Evolutionary conservation across 495 filamentous ascomycete species (phyloP).

Genomic region (Rhizodiscina lignyota): DNA sequence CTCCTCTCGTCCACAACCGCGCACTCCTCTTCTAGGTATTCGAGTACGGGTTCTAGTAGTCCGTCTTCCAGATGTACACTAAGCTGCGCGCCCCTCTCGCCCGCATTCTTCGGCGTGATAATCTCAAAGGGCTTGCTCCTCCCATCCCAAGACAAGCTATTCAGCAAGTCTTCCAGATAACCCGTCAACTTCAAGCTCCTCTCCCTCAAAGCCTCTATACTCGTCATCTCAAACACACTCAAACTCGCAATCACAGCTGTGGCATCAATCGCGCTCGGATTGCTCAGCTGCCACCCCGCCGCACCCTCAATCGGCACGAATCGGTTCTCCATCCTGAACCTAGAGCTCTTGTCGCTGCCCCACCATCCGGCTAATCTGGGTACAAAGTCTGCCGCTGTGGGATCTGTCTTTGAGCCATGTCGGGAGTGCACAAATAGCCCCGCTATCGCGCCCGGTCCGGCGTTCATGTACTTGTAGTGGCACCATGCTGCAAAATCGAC

Average conservation of each 20-base stretch:
- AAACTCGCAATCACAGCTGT: constrained; percentile 61
- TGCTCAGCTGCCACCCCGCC: constrained; percentile 52
- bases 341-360: constrained; percentile 59
- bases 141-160: constrained; percentile 23
- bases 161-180: constrained; percentile 61
- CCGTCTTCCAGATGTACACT: constrained; percentile 53
- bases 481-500: constrained; percentile 98
- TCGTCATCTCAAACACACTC: constrained; percentile 58
- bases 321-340: constrained; percentile 63
- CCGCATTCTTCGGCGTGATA: constrained; percentile 62
- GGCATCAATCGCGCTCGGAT: constrained; percentile 48
- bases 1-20: constrained; percentile 79
- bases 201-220: constrained; percentile 48
- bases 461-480: constrained; percentile 92
- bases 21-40: constrained; percentile 45
- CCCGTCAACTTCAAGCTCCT: constrained; percentile 63
- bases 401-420: constrained; percentile 33
- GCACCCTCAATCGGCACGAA: constrained; percentile 61
- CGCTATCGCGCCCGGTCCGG: constrained; percentile 74
- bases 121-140: constrained; percentile 43
- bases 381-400: constrained; percentile 17
- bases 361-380: constrained; percentile 75
- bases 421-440: constrained; percentile 75
- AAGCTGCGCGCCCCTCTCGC: constrained; percentile 70
- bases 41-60: constrained; percentile 52